phyloP scores from a whole-genome alignment of 139 green algal species.

The Chlamydomonas incerta region DNA sequence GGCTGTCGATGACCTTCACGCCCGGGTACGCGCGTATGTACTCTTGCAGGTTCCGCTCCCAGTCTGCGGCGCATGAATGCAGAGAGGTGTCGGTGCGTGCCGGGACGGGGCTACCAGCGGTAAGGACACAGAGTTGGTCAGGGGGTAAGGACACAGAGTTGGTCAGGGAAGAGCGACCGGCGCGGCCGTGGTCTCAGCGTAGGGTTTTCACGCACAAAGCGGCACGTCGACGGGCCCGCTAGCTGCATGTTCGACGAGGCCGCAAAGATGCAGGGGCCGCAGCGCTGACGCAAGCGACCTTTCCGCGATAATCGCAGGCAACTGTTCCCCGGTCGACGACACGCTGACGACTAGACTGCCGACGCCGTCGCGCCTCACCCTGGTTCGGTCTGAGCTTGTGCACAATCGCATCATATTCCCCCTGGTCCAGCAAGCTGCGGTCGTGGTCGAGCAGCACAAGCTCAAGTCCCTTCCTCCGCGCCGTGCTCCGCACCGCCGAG shows the following conservation, averaged over 20 bases:
- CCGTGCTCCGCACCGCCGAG: conserved; percentile 50
- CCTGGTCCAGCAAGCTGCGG: conserved; percentile 51
- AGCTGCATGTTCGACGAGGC: too few species aligned
- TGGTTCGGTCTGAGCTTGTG: conserved; percentile 79
- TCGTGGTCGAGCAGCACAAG: conserved; percentile 67
- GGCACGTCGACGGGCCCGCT: too few species aligned
- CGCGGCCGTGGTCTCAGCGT: too few species aligned
- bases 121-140: too few species aligned
- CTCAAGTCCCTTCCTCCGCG: conserved; percentile 57
- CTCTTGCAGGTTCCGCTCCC: conserved; percentile 65
- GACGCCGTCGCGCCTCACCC: conserved; percentile 53
- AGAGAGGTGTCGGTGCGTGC: too few species aligned
- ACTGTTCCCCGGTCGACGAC: background rate
- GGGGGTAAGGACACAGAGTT: too few species aligned
- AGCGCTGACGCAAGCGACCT: too few species aligned
- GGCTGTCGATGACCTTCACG: conserved; percentile 68
- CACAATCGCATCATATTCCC: conserved; percentile 73
- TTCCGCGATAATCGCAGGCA: too few species aligned
- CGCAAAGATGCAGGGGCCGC: too few species aligned
- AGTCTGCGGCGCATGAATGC: conserved; percentile 76
- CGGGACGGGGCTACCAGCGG: too few species aligned
- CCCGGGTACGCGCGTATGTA: conserved; percentile 70
- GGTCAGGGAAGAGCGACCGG: too few species aligned
- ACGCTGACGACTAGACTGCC: background rate
- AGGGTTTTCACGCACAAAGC: too few species aligned